Conservation (phyloP, 2,329 filamentous ascomycete genomes). For the Herpotrichia juniperi region DNA sequence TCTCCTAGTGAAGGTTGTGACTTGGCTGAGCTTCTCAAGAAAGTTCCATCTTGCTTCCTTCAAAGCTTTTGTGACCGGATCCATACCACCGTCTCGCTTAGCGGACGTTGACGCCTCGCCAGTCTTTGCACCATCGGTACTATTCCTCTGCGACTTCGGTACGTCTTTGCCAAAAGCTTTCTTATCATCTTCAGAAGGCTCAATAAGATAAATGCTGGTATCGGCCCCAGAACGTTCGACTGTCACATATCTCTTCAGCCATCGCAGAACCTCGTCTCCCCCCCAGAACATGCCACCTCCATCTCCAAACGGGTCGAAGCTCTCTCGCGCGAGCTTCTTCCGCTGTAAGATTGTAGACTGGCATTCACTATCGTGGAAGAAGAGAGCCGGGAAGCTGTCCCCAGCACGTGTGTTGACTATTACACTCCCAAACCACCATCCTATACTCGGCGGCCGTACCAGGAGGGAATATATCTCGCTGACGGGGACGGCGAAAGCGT, state of each 20-base stretch:
- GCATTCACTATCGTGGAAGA: conserved; percentile 98
- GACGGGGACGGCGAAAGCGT: conserved; percentile 90
- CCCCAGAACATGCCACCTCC: conserved; percentile 94
- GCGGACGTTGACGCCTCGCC: conserved; percentile 27
- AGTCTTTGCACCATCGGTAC: conserved; percentile 26
- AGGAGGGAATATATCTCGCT: conserved; percentile 89
- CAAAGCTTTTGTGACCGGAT: conserved; percentile 89
- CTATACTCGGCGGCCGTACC: conserved; percentile 87
- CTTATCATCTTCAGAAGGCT: conserved; percentile 84
- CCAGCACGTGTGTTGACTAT: conserved; percentile 91
- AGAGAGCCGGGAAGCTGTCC: conserved; percentile 92
- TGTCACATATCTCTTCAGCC: conserved; percentile 82
- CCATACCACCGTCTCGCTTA: conserved; percentile 76
- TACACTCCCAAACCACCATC: conserved; percentile 98
- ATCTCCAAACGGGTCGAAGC: conserved; percentile 88
- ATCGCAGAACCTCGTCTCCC: conserved; percentile 90
- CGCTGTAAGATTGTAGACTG: conserved; percentile 94
- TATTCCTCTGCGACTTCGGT: conserved; percentile 45
- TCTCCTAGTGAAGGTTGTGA: conserved; percentile 91
- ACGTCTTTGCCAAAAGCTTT: conserved; percentile 75
- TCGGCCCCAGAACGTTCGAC: conserved; percentile 87
- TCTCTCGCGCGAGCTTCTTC: conserved; percentile 81
- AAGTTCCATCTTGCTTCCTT: conserved; percentile 97
- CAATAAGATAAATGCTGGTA: conserved; percentile 87
- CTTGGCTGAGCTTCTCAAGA: conserved; percentile 94